Evolutionary conservation across 805 yeast genomes (phyloP).

Genomic region (Saccharomycodes ludwigii): DNA sequence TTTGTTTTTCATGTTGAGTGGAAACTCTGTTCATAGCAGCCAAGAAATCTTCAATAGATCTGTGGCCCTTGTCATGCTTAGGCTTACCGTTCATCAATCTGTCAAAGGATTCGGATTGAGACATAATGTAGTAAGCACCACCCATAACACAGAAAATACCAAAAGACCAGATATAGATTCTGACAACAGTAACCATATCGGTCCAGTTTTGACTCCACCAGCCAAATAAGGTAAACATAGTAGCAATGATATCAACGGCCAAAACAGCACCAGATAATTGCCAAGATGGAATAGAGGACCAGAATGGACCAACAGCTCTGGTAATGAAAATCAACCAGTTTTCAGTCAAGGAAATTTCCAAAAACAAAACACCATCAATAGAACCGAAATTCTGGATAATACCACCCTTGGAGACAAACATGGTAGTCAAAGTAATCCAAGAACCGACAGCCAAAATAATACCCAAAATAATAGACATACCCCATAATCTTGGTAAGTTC

Average conservation of each 20-base stretch:
- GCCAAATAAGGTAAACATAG: conserved; percentile 86
- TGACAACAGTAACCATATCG: conserved; percentile 86
- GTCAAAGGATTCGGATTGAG: conserved; percentile 68
- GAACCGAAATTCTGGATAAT: conserved; percentile 94
- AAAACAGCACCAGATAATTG: conserved; percentile 91
- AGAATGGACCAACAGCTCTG: conserved; percentile 96
- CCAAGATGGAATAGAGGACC: conserved; percentile 96
- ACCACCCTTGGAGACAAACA: conserved; percentile 86
- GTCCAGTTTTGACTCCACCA: conserved; percentile 98
- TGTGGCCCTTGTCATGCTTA: conserved; percentile 42
- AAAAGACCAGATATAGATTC: conserved; percentile 91
- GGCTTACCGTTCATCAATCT: conserved; percentile 76
- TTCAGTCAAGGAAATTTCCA: conserved; percentile 89
- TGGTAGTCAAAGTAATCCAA: conserved; percentile 90
- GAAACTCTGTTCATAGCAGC: conserved; percentile 83
- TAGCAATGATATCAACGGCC: conserved; percentile 80
- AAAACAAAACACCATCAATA: conserved; percentile 83
- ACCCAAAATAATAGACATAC: conserved; percentile 87
- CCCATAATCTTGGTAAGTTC: conserved; percentile 96
- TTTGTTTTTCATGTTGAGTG: conserved; percentile 76
- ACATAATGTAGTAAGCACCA: conserved; percentile 93
- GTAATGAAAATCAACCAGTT: conserved; percentile 96
- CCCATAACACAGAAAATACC: conserved; percentile 95
- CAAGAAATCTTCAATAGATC: conserved; percentile 75
- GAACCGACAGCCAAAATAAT: conserved; percentile 78